Base-by-base conservation (phyloP, 768 basidiomycete genomes). In the Fistulinella prunicolor region DNA sequence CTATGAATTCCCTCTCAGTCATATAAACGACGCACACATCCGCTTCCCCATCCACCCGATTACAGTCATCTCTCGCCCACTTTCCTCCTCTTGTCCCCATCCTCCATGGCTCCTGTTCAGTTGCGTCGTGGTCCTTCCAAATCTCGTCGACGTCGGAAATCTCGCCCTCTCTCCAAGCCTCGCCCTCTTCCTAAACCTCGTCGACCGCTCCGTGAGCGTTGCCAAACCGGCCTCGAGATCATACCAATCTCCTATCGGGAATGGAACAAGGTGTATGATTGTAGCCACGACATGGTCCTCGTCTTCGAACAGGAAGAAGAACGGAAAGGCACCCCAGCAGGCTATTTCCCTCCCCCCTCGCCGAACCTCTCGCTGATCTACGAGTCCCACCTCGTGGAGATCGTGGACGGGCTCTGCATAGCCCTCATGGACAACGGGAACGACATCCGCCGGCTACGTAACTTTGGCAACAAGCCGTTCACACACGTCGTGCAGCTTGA, bases 401-500 rank as follows among this genome's bases (percentile, higher is more conserved):
- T 63, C 26, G 17, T 49, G 9, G n/a, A 32, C 0, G 49, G 50
- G 4, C 16, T 61, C 13, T 66, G 48, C 36, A 51, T 66, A 32
- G 59, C 61, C 6, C n/a, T 57, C 17, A 49, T 42, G 4, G 53
- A 63, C 41, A 17, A 50, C 20, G 53, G 55, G 19, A 23, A 21
- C 1, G 43, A 61, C 14, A 9, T 55, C 19, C 29, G 12, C 23
- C 34, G n/a, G 10, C 42, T 59, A n/a, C 53, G 48, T 26, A 53
- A 51, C 9, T 42, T 42, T 12, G 54, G 51, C 23, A 23, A 44
- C 40, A 20, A 45, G 19, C 37, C 40, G 0, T 59, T 65, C 36
- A 61, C 44, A 22, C 63, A 63, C 38, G 29, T 65, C 45, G 32
- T 65, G 26, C 51, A 44, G 23, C 20, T 65, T 36, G 37, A 17